These are phyloP conservation scores for Hyphopichia wangnamkhiaoensis DNA, from an alignment of 1,139 yeast species.

Conservation along the genomic window DNA sequence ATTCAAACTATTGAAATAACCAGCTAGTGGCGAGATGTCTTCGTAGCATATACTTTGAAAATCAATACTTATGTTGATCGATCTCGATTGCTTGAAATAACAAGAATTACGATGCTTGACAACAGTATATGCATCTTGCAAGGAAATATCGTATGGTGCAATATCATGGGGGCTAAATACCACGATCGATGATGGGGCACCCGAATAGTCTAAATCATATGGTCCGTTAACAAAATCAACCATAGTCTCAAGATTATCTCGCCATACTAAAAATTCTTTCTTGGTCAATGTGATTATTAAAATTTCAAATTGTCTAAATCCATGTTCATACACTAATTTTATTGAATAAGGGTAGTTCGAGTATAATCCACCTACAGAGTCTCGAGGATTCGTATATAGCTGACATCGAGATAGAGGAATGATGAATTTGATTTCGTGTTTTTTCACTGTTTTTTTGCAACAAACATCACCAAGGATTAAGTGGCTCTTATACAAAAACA, in stretches of 20 bases:
- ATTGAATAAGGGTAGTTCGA: conserved; percentile 30
- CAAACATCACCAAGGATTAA: conserved; percentile 29
- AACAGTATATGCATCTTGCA: conserved; percentile 6
- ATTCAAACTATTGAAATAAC: conserved; percentile 8
- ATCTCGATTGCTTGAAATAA: conserved; percentile 14
- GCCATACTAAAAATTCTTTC: conserved; percentile 46
- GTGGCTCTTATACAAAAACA: conserved; percentile 52
- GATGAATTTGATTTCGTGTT: conserved; percentile 40
- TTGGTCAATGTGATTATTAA: conserved; percentile 35
- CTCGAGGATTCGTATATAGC: conserved; percentile 20
- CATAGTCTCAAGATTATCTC: conserved; percentile 30
- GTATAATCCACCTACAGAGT: conserved; percentile 38
- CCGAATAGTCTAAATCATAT: conserved; percentile 34
- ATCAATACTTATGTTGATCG: conserved; percentile 10
- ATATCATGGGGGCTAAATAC: conserved; percentile 14
- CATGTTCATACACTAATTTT: conserved; percentile 49
- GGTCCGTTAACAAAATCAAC: conserved; percentile 45
- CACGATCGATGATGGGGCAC: conserved; percentile 9
- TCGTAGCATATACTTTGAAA: conserved; percentile 7
- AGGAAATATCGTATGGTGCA: conserved; percentile 16
- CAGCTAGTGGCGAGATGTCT: conserved; percentile 3
- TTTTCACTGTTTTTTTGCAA: conserved; percentile 14
- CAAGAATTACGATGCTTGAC: conserved; percentile 11
- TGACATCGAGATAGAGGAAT: conserved; percentile 47
- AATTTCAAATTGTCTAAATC: conserved; percentile 45